These are phyloP conservation scores for Sonneratia caseolaris DNA, from an alignment of 345 rosid genomes.

Conservation along the genomic window DNA sequence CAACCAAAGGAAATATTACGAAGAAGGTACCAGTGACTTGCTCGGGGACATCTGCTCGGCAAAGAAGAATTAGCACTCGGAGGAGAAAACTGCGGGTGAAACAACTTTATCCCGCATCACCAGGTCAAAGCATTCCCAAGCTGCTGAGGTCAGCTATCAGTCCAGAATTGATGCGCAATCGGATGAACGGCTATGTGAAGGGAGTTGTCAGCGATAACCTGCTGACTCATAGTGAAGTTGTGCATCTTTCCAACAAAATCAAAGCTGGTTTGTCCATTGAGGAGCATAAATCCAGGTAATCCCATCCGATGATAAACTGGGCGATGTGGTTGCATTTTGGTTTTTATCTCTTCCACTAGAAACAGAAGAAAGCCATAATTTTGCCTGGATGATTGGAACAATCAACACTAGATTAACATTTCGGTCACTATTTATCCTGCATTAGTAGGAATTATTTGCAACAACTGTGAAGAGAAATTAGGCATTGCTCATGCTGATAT, in stretches of 20 bases:
- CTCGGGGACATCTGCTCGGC: constrained; percentile 78
- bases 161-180: constrained; percentile 53
- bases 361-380: too few species aligned
- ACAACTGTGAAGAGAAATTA: too few species aligned
- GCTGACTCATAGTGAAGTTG: constrained; percentile 77
- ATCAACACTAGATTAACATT: too few species aligned
- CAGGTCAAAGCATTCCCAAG: constrained; percentile 13
- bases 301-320: neutral
- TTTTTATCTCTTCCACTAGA: too few species aligned
- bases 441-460: too few species aligned
- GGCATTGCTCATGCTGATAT: neutral
- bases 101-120: neutral
- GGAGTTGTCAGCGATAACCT: constrained; percentile 64
- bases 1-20: constrained; percentile 18
- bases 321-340: neutral
- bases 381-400: too few species aligned
- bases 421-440: too few species aligned
- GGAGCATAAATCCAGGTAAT: constrained; percentile 64
- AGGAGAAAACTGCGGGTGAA: constrained; percentile 17
- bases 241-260: constrained; percentile 60
- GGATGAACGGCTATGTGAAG: constrained; percentile 65
- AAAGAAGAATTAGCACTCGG: constrained; percentile 43
- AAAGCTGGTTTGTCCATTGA: constrained; percentile 72
- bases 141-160: constrained; percentile 32
- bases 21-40: constrained; percentile 49